Percentiles rank a stretch among this genome's conserved stretches.
Evolutionary conservation across 352 stramenopile genomes (phyloP).

Genomic region (Globisporangium nunn): DNA sequence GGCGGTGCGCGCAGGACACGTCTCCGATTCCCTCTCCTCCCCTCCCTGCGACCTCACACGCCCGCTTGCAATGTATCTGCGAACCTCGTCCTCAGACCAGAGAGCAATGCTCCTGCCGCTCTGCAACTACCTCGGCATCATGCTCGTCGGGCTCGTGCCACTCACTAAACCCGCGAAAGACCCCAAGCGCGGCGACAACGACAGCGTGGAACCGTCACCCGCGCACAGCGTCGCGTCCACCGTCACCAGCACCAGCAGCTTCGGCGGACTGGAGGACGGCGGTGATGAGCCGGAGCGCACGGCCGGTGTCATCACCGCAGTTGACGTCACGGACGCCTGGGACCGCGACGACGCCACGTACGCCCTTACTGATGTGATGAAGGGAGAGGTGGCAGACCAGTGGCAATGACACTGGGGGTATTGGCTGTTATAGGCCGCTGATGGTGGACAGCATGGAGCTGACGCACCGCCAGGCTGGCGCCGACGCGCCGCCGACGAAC

Average conservation of each 20-base stretch:
- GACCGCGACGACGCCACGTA: slow-evolving; percentile 3
- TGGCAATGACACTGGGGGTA: too few species aligned
- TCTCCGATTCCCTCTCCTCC: background rate
- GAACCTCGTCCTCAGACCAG: slow-evolving; percentile 29
- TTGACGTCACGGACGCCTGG: background rate
- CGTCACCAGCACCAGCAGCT: background rate
- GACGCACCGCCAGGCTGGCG: slow-evolving; percentile 25
- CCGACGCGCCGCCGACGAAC: slow-evolving; percentile 1
- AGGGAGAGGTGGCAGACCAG: too few species aligned
- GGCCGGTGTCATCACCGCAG: background rate
- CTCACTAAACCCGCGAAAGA: slow-evolving; percentile 22
- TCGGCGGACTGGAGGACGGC: slow-evolving; percentile 7
- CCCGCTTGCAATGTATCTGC: too few species aligned
- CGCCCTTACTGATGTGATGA: background rate
- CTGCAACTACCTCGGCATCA: slow-evolving; percentile 85
- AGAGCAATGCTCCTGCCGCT: slow-evolving; percentile 81
- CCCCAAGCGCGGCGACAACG: background rate
- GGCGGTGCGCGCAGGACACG: background rate
- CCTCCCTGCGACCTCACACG: background rate
- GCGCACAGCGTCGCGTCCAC: background rate
- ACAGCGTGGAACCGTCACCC: background rate
- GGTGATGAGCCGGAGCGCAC: slow-evolving; percentile 15
- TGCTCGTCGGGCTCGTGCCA: slow-evolving; percentile 56
- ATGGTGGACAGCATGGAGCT: slow-evolving; percentile 36
- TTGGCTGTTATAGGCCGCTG: background rate